phyloP scores from a whole-genome alignment of 2,329 filamentous ascomycete genomes.

The Dothiorella sarmentorum region DNA sequence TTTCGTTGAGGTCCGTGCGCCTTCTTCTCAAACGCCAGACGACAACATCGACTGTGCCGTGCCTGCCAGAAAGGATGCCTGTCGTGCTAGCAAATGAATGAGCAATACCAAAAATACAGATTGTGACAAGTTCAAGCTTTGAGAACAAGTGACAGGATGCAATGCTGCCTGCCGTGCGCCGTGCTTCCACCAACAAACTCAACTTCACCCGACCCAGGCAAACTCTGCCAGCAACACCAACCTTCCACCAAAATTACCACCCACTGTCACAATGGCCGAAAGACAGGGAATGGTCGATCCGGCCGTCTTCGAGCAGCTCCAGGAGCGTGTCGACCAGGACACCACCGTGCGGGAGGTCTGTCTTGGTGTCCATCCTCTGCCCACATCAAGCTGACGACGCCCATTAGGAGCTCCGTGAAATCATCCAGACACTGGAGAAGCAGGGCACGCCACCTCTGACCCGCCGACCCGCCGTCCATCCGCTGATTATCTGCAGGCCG shows the following conservation, averaged over 20 bases:
- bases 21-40: too few species aligned
- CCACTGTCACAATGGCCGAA: conserved; percentile 26
- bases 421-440: conserved; percentile 78
- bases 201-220: conserved; percentile 15
- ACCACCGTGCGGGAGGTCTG: conserved; percentile 69
- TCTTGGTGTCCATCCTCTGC: background rate
- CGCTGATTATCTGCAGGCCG: conserved; percentile 51
- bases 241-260: background rate
- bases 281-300: conserved; percentile 65
- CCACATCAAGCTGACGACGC: conserved; percentile 21
- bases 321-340: conserved; percentile 87
- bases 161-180: background rate
- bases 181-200: background rate
- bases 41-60: too few species aligned
- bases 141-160: too few species aligned
- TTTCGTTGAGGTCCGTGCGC: too few species aligned
- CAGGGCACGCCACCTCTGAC: conserved; percentile 48
- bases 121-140: too few species aligned
- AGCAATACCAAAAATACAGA: too few species aligned
- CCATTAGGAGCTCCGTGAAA: conserved; percentile 66
- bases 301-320: conserved; percentile 80
- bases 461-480: background rate
- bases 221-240: conserved; percentile 17
- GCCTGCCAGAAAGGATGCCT: too few species aligned
- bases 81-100: too few species aligned